These are phyloP conservation scores for Paracoccidioides lutzii DNA, from an alignment of 2,329 filamentous ascomycete species.

Conservation along the genomic window DNA sequence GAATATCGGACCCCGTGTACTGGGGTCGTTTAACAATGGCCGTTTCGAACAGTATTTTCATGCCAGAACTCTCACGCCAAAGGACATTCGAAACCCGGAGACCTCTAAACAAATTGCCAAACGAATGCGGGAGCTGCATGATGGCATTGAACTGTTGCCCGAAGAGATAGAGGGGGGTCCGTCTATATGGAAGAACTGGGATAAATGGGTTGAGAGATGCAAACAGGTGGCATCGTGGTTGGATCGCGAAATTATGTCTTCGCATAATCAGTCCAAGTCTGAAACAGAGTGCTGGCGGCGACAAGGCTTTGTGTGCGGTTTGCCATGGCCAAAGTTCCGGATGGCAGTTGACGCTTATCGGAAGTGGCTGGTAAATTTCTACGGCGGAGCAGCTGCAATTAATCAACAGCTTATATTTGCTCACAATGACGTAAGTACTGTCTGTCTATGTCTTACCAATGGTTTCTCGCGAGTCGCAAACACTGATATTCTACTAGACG, in stretches of 20 bases:
- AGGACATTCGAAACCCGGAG: conserved; percentile 64
- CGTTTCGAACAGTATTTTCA: conserved; percentile 93
- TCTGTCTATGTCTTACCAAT: neutral
- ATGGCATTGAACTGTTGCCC: conserved; percentile 75
- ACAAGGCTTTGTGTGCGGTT: conserved; percentile 66
- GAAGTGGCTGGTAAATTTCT: conserved; percentile 56
- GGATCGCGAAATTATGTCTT: conserved; percentile 45
- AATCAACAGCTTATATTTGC: conserved; percentile 74
- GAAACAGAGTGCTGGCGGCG: conserved; percentile 49
- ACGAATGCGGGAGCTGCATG: conserved; percentile 90
- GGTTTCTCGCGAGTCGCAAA: conserved; percentile 1
- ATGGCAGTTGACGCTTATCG: conserved; percentile 65
- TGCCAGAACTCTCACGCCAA: conserved; percentile 63
- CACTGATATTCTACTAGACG: conserved; percentile 44
- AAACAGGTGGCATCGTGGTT: conserved; percentile 41
- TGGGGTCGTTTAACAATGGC: conserved; percentile 88
- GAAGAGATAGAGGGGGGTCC: conserved; percentile 67
- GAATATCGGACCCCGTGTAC: conserved; percentile 78
- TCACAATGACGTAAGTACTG: conserved; percentile 78
- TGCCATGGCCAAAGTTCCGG: conserved; percentile 69
- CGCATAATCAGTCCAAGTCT: conserved; percentile 31
- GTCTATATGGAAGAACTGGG: conserved; percentile 85
- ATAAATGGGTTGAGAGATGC: conserved; percentile 65
- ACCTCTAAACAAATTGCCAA: conserved; percentile 91
- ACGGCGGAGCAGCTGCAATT: conserved; percentile 54